Conservation (phyloP, 2,329 filamentous ascomycete genomes). For the Ascochyta lentis region DNA sequence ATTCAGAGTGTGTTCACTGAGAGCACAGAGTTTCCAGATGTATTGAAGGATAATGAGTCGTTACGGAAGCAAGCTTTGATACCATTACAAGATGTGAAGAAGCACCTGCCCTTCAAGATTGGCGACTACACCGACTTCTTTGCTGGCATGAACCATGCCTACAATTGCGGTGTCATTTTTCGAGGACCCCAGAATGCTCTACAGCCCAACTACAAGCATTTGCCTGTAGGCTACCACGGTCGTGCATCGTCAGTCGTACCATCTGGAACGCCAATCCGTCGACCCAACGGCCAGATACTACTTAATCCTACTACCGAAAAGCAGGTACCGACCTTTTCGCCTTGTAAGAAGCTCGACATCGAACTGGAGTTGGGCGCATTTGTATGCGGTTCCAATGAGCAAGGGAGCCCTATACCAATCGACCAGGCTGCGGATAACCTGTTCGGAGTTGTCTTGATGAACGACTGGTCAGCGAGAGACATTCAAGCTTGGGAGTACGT, state of each 20-base stretch:
- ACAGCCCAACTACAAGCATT: slow-evolving; percentile 80
- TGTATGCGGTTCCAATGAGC: slow-evolving; percentile 67
- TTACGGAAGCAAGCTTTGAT: slow-evolving; percentile 67
- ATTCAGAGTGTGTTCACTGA: slow-evolving; percentile 71
- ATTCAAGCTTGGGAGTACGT: slow-evolving; percentile 87
- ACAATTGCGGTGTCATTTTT: slow-evolving; percentile 74
- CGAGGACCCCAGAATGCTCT: slow-evolving; percentile 75
- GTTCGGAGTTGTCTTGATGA: slow-evolving; percentile 82
- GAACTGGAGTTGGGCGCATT: slow-evolving; percentile 83
- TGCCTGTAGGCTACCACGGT: slow-evolving; percentile 84
- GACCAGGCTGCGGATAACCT: slow-evolving; percentile 71
- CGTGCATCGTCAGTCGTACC: slow-evolving; percentile 77
- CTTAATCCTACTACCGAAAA: slow-evolving; percentile 66
- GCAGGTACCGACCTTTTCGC: slow-evolving; percentile 68
- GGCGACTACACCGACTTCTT: slow-evolving; percentile 90
- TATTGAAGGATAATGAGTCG: slow-evolving; percentile 67
- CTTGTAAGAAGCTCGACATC: slow-evolving; percentile 73
- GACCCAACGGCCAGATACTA: slow-evolving; percentile 78
- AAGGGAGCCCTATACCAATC: slow-evolving; percentile 70
- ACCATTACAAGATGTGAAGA: slow-evolving; percentile 64
- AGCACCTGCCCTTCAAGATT: slow-evolving; percentile 77
- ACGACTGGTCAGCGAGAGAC: slow-evolving; percentile 86
- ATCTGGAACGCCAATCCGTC: slow-evolving; percentile 74
- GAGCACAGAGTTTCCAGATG: slow-evolving; percentile 64
- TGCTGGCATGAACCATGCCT: slow-evolving; percentile 79